Base-by-base conservation (phyloP, 2,329 filamentous ascomycete species). In the Onygenales sp. region DNA sequence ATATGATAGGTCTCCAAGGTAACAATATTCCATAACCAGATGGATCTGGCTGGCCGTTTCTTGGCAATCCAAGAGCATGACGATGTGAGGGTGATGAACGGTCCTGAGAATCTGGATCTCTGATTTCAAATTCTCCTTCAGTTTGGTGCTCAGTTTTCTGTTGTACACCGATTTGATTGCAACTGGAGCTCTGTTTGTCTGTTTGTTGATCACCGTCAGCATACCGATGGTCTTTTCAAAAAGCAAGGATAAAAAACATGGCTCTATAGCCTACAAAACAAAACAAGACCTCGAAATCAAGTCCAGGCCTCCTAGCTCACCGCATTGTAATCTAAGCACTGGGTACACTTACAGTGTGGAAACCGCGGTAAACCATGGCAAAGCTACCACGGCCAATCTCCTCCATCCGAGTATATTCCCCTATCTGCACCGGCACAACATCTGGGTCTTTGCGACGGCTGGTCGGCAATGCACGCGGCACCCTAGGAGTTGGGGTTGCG, bases 351-450 rank as follows among this genome's bases (percentile, higher is more conserved):
- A 95, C 90, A 74, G 86, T 86, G 73, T 94, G 88, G 62, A 84
- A 83, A 59, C 88, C 90, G 68, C 87, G 83, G 70, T 93, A 97
- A 60, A 98, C 93, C 61, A 90, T 90, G 60, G 93, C 93, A 76
- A 97, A 98, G 75, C 93, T 97, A 58, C 93, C 93, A 74, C 93
- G 93, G 58, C 93, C 93, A 68, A 97, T 96, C 74, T 96, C 88
- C 62, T 87, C 84, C 62, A 90, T 82, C 64, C 92, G 84, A 63
- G 81, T 80, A 71, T 94, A 96, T 65, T 86, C 83, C 61, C 90
- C 88, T 63, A 93, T 78, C 45, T 67, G 62, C 62, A 74, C 66
- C 55, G 60, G 57, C 42, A 63, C 54, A 55, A 61, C 53, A 59
- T 63, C 59, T 56, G 57, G 51, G 56, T 64, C 57, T 56, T 54